These are phyloP conservation scores for Sclerotinia borealis DNA, from an alignment of 2,329 filamentous ascomycete species.

Conservation along the genomic window DNA sequence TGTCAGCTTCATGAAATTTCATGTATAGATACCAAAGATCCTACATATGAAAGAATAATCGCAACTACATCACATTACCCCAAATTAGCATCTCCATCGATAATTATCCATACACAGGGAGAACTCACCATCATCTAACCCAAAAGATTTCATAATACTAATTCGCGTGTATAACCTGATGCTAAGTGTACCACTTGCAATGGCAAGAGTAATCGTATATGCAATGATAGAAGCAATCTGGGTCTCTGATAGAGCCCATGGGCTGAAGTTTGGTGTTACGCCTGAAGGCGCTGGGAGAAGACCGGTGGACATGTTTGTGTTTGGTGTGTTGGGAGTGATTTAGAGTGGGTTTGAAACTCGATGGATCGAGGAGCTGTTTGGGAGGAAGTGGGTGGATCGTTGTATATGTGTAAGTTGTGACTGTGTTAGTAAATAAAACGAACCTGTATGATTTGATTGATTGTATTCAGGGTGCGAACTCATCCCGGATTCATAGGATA, in stretches of 20 bases:
- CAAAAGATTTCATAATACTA: background rate
- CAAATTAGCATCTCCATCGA: background rate
- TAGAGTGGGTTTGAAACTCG: background rate
- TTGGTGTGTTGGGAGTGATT: background rate
- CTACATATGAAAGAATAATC: background rate
- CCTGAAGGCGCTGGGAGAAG: background rate
- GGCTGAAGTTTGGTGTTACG: background rate
- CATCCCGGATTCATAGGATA: background rate
- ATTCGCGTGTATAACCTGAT: background rate
- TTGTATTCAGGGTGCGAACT: too few species aligned
- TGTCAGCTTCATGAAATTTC: background rate
- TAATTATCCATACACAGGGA: too few species aligned
- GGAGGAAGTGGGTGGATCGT: background rate
- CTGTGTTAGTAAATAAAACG: too few species aligned
- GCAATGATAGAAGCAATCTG: background rate
- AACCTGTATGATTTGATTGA: too few species aligned
- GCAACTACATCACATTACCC: background rate
- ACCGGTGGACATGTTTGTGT: background rate
- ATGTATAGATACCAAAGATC: background rate
- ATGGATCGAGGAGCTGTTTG: background rate
- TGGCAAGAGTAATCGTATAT: background rate
- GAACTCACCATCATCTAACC: background rate
- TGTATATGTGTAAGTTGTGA: background rate
- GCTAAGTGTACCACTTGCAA: background rate
- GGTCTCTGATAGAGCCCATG: background rate